Conservation (phyloP, 83 land plant genomes). For the Thuja plicata region DNA sequence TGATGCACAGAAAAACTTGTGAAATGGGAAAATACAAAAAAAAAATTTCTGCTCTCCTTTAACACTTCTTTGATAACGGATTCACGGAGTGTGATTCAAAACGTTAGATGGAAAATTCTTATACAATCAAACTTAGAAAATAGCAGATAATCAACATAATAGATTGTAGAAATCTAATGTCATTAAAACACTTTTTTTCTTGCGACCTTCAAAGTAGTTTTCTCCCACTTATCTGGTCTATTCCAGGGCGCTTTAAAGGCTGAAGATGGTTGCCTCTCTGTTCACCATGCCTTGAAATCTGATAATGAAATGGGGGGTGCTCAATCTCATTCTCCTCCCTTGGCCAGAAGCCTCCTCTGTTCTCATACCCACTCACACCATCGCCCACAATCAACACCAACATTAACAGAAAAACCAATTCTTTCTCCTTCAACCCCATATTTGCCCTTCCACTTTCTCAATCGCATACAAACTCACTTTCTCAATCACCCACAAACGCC, state of each 20-base stretch:
- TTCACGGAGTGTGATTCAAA: too few relatives aligned
- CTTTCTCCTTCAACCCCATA: not conserved
- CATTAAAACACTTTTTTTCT: too few relatives aligned
- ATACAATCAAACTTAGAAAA: too few relatives aligned
- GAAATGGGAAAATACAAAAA: not conserved
- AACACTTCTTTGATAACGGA: too few relatives aligned
- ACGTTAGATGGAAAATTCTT: too few relatives aligned
- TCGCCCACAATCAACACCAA: not conserved
- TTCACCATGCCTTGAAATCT: not conserved
- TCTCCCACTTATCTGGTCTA: not conserved
- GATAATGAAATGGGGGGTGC: not conserved
- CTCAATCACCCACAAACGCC: not conserved
- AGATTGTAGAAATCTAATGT: too few relatives aligned
- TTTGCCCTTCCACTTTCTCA: not conserved
- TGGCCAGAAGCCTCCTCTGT: not conserved
- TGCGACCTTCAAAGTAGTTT: not conserved
- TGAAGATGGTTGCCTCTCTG: not conserved
- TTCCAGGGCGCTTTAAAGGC: not conserved
- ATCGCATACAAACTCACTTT: too few relatives aligned
- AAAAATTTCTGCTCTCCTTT: not conserved
- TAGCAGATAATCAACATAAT: too few relatives aligned
- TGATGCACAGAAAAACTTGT: too few relatives aligned
- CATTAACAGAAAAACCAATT: not conserved
- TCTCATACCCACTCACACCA: not conserved
- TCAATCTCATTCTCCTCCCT: not conserved